These are phyloP conservation scores for Coniferiporia weirii DNA, from an alignment of 1,284 basidiomycete genomes.

Conservation along the genomic window DNA sequence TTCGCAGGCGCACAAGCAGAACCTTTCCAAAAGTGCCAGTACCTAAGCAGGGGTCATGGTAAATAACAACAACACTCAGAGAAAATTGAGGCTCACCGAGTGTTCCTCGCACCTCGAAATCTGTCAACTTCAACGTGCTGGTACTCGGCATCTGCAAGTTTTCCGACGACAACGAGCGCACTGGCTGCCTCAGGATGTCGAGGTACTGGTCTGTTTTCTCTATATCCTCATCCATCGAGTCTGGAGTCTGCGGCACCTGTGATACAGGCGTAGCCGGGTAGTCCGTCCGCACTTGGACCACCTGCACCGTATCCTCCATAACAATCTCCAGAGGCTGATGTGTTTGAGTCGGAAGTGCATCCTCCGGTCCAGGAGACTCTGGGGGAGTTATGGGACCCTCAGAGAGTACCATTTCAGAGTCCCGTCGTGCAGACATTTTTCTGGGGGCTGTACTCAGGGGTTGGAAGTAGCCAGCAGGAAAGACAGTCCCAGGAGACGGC, in stretches of 20 bases:
- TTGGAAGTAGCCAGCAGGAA: conserved; percentile 24
- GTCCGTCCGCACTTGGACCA: conserved; percentile 3
- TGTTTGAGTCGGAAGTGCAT: conserved; percentile 10
- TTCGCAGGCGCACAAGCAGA: conserved; percentile 70
- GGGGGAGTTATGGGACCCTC: conserved; percentile 37
- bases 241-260: conserved; percentile 10
- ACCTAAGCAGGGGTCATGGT: conserved; percentile 42
- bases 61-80: no score
- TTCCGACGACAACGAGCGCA: conserved; percentile 65
- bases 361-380: conserved; percentile 33
- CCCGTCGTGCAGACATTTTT: conserved; percentile 22
- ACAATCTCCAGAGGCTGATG: conserved; percentile 10
- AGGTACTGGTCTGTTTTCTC: conserved; percentile 5
- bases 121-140: conserved; percentile 58
- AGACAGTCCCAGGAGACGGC: conserved; percentile 26
- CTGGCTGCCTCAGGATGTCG: conserved; percentile 33
- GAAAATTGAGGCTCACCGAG: conserved; percentile 45
- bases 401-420: conserved; percentile 31
- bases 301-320: conserved; percentile 10
- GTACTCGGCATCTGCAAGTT: conserved; percentile 34
- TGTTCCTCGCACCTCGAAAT: conserved; percentile 77
- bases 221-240: conserved; percentile 15
- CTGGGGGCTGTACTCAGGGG: conserved; percentile 13
- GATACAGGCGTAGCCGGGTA: conserved; percentile 17
- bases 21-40: conserved; percentile 94